Evolutionary conservation across 1,139 yeast species (phyloP).

Genomic region (Scheffersomyces segobiensis): DNA sequence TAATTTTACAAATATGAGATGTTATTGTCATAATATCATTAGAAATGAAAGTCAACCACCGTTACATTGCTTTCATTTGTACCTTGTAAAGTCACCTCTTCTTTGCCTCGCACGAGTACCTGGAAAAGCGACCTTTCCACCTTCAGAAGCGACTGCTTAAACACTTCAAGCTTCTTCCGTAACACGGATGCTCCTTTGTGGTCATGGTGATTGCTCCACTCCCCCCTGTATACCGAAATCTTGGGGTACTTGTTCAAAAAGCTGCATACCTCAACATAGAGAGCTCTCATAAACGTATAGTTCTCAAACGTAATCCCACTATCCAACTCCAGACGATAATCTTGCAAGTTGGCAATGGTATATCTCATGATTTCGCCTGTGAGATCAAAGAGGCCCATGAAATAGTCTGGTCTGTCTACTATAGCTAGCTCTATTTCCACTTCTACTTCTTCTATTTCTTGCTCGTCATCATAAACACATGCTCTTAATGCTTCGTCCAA

Average conservation of each 20-base stretch:
- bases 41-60: background rate
- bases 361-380: constrained; percentile 46
- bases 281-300: constrained; percentile 16
- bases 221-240: constrained; percentile 21
- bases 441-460: background rate
- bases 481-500: background rate
- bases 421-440: constrained; percentile 2
- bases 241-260: constrained; percentile 20
- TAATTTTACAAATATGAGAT: background rate
- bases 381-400: constrained; percentile 42
- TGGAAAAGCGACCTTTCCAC: constrained; percentile 29
- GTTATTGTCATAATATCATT: background rate
- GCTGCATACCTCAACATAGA: constrained; percentile 12
- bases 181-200: constrained; percentile 17
- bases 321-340: constrained; percentile 11
- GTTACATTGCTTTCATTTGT: background rate
- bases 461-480: background rate
- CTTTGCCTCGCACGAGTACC: constrained; percentile 22
- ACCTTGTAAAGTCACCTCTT: constrained; percentile 3
- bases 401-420: constrained; percentile 28
- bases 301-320: constrained; percentile 9
- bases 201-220: constrained; percentile 15
- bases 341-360: constrained; percentile 22
- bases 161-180: constrained; percentile 26
- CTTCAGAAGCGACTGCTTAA: constrained; percentile 25